Evolutionary conservation across 305 asterid species (phyloP), one percentile per base, ranked within the genome.

Genomic region (Solanum aculeatissimum): DNA sequence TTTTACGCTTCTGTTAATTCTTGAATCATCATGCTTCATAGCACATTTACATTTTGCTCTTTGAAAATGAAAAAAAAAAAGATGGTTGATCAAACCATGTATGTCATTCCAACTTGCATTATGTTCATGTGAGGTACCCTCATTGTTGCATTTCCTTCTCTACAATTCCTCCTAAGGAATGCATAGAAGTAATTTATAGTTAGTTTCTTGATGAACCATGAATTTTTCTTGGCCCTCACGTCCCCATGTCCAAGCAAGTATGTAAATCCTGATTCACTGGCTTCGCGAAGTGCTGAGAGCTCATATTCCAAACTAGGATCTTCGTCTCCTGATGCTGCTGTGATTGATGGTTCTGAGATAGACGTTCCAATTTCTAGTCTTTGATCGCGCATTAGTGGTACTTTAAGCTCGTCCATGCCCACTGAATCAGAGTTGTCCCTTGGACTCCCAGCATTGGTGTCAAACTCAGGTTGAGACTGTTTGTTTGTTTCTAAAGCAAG

Each of bases 111-210:
- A 78, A 97, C 99, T 88, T 89, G 93, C 58, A 97, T 91, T n/a
- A 95, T 87, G 80, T 94, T 91, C 92, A 89, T 92, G 80, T 94
- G 98, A 85, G 99, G 99, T 69, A 94, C 98, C 82, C 87, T 92
- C 98, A 97, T 89, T 1, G 96, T 95, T 2, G 99, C 99, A 63
- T 95, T 92, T 23, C 98, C 98, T 15, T 97, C 98, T 63, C 99
- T 94, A 89, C 98, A 97, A 86, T 95, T 97, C 86, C 89, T 89
- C 94, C 98, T 93, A 92, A 97, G 86, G 89, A 94, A 95, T 8
- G 98, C 91, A 38, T 97, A 97, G 60, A 95, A 92, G 87, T 97
- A 97, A 88, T 95, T 93, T 83, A 97, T 93, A 1, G 86, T 91
- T 75, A 97, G 89, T 81, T 95, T 97, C 94, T 97, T 97, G 27